Conservation (phyloP, 495 filamentous ascomycete genomes). For the Aspergillus campestris region DNA sequence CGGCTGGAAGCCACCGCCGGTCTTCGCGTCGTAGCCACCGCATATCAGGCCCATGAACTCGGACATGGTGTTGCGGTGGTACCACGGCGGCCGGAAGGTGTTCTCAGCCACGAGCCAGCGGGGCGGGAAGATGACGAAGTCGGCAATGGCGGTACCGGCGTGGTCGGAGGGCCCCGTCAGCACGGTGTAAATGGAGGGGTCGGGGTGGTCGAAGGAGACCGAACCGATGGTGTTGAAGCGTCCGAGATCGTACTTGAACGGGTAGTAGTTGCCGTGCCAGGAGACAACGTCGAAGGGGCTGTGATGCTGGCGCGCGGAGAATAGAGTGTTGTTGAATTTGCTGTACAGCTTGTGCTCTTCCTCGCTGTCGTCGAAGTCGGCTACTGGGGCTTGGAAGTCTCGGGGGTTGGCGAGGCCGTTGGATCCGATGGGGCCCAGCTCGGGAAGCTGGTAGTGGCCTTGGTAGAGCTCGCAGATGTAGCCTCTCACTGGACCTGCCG, state of each 20-base stretch:
- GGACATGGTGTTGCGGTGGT: conserved; percentile 77
- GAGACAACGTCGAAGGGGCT: conserved; percentile 78
- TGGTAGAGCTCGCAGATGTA: conserved; percentile 86
- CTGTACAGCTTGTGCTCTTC: conserved; percentile 52
- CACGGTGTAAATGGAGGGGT: conserved; percentile 77
- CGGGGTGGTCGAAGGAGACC: conserved; percentile 70
- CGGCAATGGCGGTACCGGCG: conserved; percentile 63
- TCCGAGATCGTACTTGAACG: conserved; percentile 81
- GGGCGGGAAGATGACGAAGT: conserved; percentile 79
- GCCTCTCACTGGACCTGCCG: conserved; percentile 58
- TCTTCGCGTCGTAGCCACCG: conserved; percentile 63
- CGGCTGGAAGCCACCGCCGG: conserved; percentile 55
- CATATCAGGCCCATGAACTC: conserved; percentile 45
- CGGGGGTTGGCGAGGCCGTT: conserved; percentile 81
- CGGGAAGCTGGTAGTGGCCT: conserved; percentile 75
- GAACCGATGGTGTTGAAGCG: conserved; percentile 71
- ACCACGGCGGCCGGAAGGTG: conserved; percentile 79
- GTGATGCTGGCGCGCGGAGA: conserved; percentile 61
- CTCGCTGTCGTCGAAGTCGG: conserved; percentile 59
- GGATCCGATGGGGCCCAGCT: conserved; percentile 82
- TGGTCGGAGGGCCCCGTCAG: conserved; percentile 68
- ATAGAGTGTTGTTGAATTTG: conserved; percentile 76
- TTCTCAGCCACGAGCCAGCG: conserved; percentile 71
- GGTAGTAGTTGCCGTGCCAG: conserved; percentile 72
- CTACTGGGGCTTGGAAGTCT: conserved; percentile 81